Percentiles rank a stretch among this genome's conserved stretches.
Evolutionary conservation across 805 yeast genomes (phyloP).

Genomic region (Candida glaebosa): DNA sequence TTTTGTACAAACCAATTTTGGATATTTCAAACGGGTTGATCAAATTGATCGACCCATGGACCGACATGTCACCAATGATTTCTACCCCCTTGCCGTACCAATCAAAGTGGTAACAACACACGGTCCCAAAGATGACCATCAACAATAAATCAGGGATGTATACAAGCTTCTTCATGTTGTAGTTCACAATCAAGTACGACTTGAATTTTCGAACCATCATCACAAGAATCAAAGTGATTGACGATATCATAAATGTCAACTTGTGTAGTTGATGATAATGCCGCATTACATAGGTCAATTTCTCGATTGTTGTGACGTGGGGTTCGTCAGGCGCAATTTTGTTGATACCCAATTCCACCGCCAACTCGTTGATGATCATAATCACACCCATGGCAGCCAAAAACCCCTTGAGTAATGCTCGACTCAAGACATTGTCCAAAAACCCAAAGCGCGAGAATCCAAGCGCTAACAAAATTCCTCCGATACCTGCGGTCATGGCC

Average conservation of each 20-base stretch:
- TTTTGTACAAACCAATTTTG: slow-evolving; percentile 19
- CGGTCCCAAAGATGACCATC: slow-evolving; percentile 29
- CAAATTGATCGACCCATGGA: slow-evolving; percentile 2
- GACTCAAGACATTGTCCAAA: slow-evolving; percentile 73
- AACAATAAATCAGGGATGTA: slow-evolving; percentile 30
- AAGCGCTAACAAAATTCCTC: slow-evolving; percentile 59
- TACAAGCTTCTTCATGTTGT: slow-evolving; percentile 15
- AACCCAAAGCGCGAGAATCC: slow-evolving; percentile 79
- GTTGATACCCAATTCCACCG: slow-evolving; percentile 47
- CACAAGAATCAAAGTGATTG: slow-evolving; percentile 19
- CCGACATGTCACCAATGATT: slow-evolving; percentile 25
- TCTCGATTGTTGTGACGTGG: slow-evolving; percentile 20
- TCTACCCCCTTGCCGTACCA: slow-evolving; percentile 28
- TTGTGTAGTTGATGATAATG: slow-evolving; percentile 12
- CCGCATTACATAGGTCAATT: slow-evolving; percentile 13
- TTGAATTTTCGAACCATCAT: slow-evolving; percentile 19
- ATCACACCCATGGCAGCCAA: slow-evolving; percentile 82
- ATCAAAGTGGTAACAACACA: slow-evolving; percentile 19
- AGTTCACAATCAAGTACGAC: slow-evolving; percentile 12
- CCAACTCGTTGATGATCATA: slow-evolving; percentile 55
- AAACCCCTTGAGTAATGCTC: slow-evolving; percentile 77
- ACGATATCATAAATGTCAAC: slow-evolving; percentile 17
- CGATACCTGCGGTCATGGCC: slow-evolving; percentile 65
- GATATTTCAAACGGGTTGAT: slow-evolving; percentile 22
- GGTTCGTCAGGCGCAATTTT: slow-evolving; percentile 17